Percentiles rank a stretch among this genome's conserved stretches.
These are phyloP conservation scores for Calonectria fujianensis DNA, from an alignment of 2,329 filamentous ascomycete genomes.

Conservation along the genomic window DNA sequence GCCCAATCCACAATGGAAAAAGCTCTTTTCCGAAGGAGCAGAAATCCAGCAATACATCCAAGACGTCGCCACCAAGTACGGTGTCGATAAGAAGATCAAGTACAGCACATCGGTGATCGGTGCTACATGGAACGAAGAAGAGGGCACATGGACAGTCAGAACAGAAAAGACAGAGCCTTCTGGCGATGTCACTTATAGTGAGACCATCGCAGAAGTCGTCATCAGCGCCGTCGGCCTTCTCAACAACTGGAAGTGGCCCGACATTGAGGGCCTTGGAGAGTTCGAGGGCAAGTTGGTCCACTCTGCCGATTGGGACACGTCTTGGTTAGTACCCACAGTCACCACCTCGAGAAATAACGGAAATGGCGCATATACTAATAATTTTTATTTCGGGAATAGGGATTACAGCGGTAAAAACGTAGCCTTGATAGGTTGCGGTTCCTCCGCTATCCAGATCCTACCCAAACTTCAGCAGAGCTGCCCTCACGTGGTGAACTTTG, in stretches of 20 bases:
- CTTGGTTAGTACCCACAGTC: background rate
- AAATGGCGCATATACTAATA: too few species aligned
- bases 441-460: constrained; percentile 11
- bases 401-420: constrained; percentile 2
- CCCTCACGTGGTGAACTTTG: constrained; percentile 4
- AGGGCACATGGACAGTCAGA: background rate
- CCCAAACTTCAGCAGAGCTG: constrained; percentile 13
- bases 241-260: constrained; percentile 19
- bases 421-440: constrained; percentile 5
- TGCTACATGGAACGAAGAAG: constrained; percentile 6
- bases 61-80: background rate
- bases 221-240: constrained; percentile 8
- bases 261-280: background rate
- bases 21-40: constrained; percentile 7
- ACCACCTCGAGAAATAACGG: too few species aligned
- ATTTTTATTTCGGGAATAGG: background rate
- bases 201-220: background rate
- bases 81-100: constrained; percentile 13
- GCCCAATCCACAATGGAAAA: constrained; percentile 4
- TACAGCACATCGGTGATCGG: background rate
- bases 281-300: constrained; percentile 16
- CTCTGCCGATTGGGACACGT: constrained; percentile 12
- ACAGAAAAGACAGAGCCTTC: constrained; percentile 1
- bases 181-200: background rate
- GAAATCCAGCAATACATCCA: constrained; percentile 19